These are phyloP conservation scores for Lophium mytilinum DNA, from an alignment of 495 filamentous ascomycete genomes.

Conservation along the genomic window DNA sequence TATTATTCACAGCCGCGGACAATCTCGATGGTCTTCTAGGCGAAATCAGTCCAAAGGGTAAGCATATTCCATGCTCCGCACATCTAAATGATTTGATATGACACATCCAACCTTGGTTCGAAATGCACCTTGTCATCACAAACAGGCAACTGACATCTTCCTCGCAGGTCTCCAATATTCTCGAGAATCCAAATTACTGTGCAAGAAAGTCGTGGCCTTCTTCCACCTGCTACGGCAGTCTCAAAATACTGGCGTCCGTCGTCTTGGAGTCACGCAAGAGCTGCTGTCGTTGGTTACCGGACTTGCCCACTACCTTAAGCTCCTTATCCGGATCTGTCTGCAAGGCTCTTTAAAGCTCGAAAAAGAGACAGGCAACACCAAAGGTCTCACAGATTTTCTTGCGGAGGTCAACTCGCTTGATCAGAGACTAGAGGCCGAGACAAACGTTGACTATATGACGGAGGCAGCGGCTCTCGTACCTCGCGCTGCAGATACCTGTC, in stretches of 20 bases:
- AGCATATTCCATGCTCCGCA: not conserved
- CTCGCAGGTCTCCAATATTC: constrained; percentile 75
- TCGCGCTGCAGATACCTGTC: constrained; percentile 67
- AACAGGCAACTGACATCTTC: not conserved
- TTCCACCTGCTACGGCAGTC: constrained; percentile 90
- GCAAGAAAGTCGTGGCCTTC: constrained; percentile 99
- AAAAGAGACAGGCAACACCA: constrained; percentile 62
- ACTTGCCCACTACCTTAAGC: constrained; percentile 95
- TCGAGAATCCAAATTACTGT: constrained; percentile 91
- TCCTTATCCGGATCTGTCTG: constrained; percentile 92
- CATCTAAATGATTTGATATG: constrained; percentile 22
- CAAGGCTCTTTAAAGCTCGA: constrained; percentile 90
- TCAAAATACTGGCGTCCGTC: constrained; percentile 76
- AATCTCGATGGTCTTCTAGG: constrained; percentile 66
- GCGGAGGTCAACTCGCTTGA: constrained; percentile 53
- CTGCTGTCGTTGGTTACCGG: constrained; percentile 91
- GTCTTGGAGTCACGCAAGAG: constrained; percentile 95
- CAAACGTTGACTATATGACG: constrained; percentile 61
- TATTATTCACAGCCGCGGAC: constrained; percentile 85
- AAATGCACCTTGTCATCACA: no score
- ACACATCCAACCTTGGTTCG: no score
- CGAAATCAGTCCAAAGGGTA: constrained; percentile 64
- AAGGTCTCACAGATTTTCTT: constrained; percentile 74
- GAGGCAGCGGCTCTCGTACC: constrained; percentile 66
- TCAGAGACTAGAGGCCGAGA: constrained; percentile 33